A percentile compares a stretch with the other conserved stretches of the same genome.
Evolutionary conservation across 139 green algal species (phyloP).

Genomic region (Chlamydomonas incerta): DNA sequence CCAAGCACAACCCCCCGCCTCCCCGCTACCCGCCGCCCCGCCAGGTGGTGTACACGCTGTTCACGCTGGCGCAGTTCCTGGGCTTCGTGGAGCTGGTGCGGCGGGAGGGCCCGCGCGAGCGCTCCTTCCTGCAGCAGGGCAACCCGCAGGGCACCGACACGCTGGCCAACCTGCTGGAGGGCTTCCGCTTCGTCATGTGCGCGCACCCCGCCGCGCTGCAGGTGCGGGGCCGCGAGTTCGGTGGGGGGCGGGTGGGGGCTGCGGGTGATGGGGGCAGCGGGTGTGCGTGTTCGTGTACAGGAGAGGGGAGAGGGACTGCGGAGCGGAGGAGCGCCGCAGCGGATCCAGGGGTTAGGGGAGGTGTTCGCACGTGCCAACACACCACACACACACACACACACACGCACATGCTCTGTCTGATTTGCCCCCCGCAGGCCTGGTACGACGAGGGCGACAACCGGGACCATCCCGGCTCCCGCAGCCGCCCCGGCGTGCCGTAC

Average conservation of each 20-base stretch:
- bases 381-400: not conserved
- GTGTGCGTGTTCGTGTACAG: too few species aligned
- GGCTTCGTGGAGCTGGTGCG: slow-evolving; percentile 80
- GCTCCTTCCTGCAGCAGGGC: slow-evolving; percentile 63
- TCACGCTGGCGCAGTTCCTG: slow-evolving; percentile 66
- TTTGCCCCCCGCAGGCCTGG: slow-evolving; percentile 14
- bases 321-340: too few species aligned
- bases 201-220: slow-evolving; percentile 58
- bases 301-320: too few species aligned
- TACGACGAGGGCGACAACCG: slow-evolving; percentile 53
- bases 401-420: too few species aligned
- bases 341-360: too few species aligned
- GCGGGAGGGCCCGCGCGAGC: slow-evolving; percentile 73
- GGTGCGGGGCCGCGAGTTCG: slow-evolving; percentile 9
- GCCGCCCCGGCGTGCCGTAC: slow-evolving; percentile 5
- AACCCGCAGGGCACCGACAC: slow-evolving; percentile 61
- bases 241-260: not conserved
- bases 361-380: too few species aligned
- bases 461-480: slow-evolving; percentile 51
- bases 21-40: not conserved
- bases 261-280: too few species aligned
- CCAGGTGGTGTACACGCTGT: slow-evolving; percentile 24
- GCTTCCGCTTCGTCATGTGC: slow-evolving; percentile 70
- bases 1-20: too few species aligned
- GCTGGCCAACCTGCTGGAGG: slow-evolving; percentile 74